These are phyloP conservation scores for Backusella mclennaniae DNA, from an alignment of 192 early-diverging fungal species.

Conservation along the genomic window DNA sequence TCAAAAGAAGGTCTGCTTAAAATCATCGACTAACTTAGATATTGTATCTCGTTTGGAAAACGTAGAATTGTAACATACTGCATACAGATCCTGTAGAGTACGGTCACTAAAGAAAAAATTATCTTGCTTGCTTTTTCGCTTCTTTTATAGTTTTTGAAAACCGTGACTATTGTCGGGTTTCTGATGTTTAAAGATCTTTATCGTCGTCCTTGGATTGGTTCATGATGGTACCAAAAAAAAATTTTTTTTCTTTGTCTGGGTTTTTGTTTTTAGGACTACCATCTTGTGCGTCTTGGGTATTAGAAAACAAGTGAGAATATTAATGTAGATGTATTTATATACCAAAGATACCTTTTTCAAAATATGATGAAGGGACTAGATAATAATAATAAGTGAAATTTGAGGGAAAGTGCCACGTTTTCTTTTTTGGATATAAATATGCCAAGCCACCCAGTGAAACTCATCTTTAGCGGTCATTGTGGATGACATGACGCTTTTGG, in stretches of 20 bases:
- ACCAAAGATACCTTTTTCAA: too few species aligned
- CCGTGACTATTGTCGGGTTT: neutral
- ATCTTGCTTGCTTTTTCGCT: neutral
- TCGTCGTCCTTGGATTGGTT: neutral
- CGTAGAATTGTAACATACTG: slow-evolving; percentile 18
- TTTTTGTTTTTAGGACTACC: too few species aligned
- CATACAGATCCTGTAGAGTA: slow-evolving; percentile 25
- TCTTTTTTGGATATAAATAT: neutral
- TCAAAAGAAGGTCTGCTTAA: slow-evolving; percentile 28
- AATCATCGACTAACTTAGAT: slow-evolving; percentile 31
- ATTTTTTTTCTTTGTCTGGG: too few species aligned
- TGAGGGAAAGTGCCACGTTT: neutral
- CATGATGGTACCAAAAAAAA: neutral
- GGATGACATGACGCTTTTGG: neutral
- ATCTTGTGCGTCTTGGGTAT: too few species aligned
- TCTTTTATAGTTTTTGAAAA: slow-evolving; percentile 9
- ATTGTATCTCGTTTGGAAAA: slow-evolving; percentile 28
- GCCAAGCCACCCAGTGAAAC: neutral
- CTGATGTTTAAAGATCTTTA: neutral
- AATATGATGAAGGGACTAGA: too few species aligned
- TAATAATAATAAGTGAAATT: neutral
- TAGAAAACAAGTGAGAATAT: too few species aligned
- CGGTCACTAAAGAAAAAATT: slow-evolving; percentile 26
- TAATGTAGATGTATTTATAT: too few species aligned
- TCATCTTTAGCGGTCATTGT: neutral